phyloP scores from a whole-genome alignment of 257 asterid genomes.

The Gynochthodes officinalis region DNA sequence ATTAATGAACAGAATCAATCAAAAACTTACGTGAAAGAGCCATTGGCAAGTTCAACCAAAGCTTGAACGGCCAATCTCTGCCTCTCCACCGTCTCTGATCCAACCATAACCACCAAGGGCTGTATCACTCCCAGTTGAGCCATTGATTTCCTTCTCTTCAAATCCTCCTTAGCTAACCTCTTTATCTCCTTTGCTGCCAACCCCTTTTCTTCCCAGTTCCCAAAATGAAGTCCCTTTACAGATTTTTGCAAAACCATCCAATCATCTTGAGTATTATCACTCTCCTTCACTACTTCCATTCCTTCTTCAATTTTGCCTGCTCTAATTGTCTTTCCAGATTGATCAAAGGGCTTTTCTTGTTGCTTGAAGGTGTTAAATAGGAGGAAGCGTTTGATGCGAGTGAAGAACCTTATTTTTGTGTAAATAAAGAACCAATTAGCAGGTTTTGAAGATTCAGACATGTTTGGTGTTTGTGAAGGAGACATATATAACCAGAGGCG shows the following conservation, averaged over 20 bases:
- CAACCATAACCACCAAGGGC: conserved; percentile 79
- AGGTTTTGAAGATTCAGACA: conserved; percentile 30
- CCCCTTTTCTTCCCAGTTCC: conserved; percentile 73
- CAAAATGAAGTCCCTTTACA: conserved; percentile 85
- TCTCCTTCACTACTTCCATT: conserved; percentile 22
- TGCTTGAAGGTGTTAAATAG: conserved; percentile 27
- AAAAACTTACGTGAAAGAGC: conserved; percentile 76
- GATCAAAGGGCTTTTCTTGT: conserved; percentile 24
- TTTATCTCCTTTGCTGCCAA: conserved; percentile 61
- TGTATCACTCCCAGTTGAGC: conserved; percentile 93
- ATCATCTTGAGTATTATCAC: conserved; percentile 6
- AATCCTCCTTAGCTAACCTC: conserved; percentile 52
- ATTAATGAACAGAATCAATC: not conserved
- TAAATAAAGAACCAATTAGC: conserved; percentile 27
- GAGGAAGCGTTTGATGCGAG: conserved; percentile 40
- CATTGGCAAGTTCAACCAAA: conserved; percentile 58
- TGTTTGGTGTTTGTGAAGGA: conserved; percentile 35
- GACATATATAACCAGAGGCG: conserved; percentile 30
- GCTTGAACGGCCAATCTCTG: conserved; percentile 61
- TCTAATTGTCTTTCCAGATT: not conserved
- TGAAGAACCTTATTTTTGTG: conserved; percentile 35
- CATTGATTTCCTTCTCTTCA: conserved; percentile 58
- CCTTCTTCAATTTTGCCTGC: conserved; percentile 16
- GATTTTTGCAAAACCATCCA: conserved; percentile 57
- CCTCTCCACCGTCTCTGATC: conserved; percentile 51